Conservation (phyloP, 306 rosid genomes). For the Acmispon strigosus region DNA sequence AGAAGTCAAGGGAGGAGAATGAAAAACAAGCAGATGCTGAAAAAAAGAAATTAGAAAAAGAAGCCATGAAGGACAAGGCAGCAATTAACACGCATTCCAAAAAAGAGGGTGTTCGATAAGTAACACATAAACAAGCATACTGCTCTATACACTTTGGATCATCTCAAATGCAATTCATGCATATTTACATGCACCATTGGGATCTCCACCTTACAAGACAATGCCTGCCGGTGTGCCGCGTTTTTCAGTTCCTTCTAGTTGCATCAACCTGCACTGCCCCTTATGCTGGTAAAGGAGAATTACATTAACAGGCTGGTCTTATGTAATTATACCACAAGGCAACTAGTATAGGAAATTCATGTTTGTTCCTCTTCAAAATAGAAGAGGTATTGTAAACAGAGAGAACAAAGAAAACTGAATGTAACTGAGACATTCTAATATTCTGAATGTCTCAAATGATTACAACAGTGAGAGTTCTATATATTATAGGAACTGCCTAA, state of each 20-base stretch:
- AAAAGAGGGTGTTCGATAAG: slow-evolving; percentile 37
- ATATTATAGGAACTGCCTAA: too few relatives aligned
- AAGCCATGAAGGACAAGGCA: slow-evolving; percentile 80
- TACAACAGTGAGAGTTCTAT: too few relatives aligned
- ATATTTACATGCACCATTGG: background rate
- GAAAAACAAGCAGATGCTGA: slow-evolving; percentile 81
- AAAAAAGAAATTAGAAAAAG: slow-evolving; percentile 82
- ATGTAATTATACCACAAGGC: slow-evolving; percentile 29
- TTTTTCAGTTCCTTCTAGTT: background rate
- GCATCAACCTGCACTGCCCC: slow-evolving; percentile 7
- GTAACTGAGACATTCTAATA: too few relatives aligned
- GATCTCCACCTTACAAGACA: background rate
- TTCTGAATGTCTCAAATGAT: too few relatives aligned
- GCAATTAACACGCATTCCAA: slow-evolving; percentile 29
- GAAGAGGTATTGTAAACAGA: too few relatives aligned
- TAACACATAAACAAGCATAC: slow-evolving; percentile 10
- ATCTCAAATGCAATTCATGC: slow-evolving; percentile 7
- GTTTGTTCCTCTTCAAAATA: background rate
- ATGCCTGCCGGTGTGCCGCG: background rate
- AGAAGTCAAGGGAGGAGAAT: slow-evolving; percentile 91
- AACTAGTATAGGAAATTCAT: slow-evolving; percentile 9
- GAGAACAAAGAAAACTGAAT: too few relatives aligned
- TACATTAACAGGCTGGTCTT: slow-evolving; percentile 11
- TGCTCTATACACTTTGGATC: background rate
- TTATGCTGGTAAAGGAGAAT: slow-evolving; percentile 19